Conservation (phyloP, 306 rosid species). For the Pyrus bretschneideri region DNA sequence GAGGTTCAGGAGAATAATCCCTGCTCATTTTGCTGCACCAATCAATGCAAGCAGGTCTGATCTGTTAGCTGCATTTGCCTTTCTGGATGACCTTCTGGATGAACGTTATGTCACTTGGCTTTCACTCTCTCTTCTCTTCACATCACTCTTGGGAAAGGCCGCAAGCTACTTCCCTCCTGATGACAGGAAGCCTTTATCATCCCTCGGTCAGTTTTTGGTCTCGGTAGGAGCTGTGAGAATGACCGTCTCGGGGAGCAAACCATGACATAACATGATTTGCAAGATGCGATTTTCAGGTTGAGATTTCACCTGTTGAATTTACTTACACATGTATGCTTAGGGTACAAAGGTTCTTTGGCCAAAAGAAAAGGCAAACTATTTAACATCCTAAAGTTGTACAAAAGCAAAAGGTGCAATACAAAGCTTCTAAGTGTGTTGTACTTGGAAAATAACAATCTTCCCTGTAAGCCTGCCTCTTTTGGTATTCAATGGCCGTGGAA, state of each 20-base stretch:
- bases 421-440: neutral
- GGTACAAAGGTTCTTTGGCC: constrained; percentile 8
- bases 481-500: neutral
- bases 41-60: constrained; percentile 65
- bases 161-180: constrained; percentile 93
- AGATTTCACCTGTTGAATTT: constrained; percentile 10
- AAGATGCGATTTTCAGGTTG: constrained; percentile 6
- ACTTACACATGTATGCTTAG: constrained; percentile 14
- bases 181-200: constrained; percentile 91
- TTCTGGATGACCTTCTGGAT: constrained; percentile 74
- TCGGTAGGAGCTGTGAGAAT: constrained; percentile 89
- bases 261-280: constrained; percentile 22
- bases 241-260: constrained; percentile 75
- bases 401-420: neutral
- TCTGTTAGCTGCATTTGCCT: constrained; percentile 71
- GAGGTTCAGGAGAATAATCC: constrained; percentile 86
- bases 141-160: constrained; percentile 84
- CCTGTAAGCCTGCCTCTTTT: constrained; percentile 1
- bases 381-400: neutral
- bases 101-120: constrained; percentile 48
- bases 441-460: constrained; percentile 10
- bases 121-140: constrained; percentile 58
- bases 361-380: neutral
- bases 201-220: constrained; percentile 80
- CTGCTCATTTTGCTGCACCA: constrained; percentile 84